Percentiles rank a stretch among this genome's conserved stretches.
These are phyloP conservation scores for Malassezia slooffiae DNA, from an alignment of 1,284 basidiomycete genomes.

Conservation along the genomic window DNA sequence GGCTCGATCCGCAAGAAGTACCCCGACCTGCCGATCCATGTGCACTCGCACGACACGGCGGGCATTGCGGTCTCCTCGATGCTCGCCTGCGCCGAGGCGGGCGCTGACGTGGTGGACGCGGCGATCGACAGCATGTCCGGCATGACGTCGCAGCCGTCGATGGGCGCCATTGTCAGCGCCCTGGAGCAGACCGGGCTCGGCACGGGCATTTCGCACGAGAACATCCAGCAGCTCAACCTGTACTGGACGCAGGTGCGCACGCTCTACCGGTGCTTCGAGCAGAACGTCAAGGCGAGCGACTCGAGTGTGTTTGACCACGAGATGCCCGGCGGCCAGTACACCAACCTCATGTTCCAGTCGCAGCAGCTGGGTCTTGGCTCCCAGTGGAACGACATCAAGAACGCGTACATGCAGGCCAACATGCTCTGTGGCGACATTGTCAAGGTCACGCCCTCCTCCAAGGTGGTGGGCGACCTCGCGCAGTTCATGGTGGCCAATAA, in stretches of 20 bases:
- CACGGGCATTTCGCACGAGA: slow-evolving; percentile 91
- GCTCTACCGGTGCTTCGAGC: slow-evolving; percentile 94
- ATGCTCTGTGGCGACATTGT: slow-evolving; percentile 87
- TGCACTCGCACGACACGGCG: slow-evolving; percentile 98
- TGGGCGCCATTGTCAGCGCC: slow-evolving; percentile 89
- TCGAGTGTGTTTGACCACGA: slow-evolving; percentile 93
- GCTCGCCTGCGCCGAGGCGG: slow-evolving; percentile 87
- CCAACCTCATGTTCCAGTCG: slow-evolving; percentile 74
- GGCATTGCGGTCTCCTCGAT: slow-evolving; percentile 94
- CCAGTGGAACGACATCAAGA: slow-evolving; percentile 97
- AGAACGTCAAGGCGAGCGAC: slow-evolving; percentile 82
- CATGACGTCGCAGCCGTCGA: slow-evolving; percentile 92
- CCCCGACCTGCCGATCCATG: slow-evolving; percentile 95
- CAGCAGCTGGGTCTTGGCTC: slow-evolving; percentile 91
- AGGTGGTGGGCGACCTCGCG: slow-evolving; percentile 97
- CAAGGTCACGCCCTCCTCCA: slow-evolving; percentile 98
- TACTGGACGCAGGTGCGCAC: slow-evolving; percentile 98
- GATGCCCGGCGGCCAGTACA: slow-evolving; percentile 81
- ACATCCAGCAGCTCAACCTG: slow-evolving; percentile 91
- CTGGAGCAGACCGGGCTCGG: slow-evolving; percentile 90
- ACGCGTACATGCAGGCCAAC: slow-evolving; percentile 68
- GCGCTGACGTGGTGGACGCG: slow-evolving; percentile 94
- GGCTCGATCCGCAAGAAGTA: slow-evolving; percentile 88
- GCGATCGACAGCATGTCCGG: slow-evolving; percentile 96
- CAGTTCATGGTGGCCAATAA: slow-evolving; percentile 93